phyloP scores from a whole-genome alignment of 1,284 basidiomycete species.

The Tylopilus orsonianus region DNA sequence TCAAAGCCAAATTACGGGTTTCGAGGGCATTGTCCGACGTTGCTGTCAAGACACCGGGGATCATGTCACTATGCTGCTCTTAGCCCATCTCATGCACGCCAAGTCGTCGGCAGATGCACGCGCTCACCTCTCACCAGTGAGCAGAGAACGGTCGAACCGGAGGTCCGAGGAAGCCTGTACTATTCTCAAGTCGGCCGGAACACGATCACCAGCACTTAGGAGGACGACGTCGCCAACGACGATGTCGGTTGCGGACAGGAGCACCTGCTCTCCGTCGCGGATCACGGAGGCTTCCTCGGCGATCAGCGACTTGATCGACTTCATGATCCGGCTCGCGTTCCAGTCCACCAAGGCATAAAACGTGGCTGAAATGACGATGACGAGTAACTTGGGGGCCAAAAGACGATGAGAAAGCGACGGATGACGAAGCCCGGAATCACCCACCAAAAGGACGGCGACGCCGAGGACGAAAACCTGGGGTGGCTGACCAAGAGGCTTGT shows the following conservation, averaged over 20 bases:
- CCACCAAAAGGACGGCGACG: conserved; percentile 73
- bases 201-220: conserved; percentile 72
- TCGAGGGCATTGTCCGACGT: conserved; percentile 60
- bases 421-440: conserved; percentile 40
- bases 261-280: conserved; percentile 61
- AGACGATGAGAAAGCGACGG: conserved; percentile 3
- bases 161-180: conserved; percentile 52
- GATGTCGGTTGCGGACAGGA: conserved; percentile 73
- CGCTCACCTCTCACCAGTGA: conserved; percentile 54
- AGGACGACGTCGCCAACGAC: conserved; percentile 80
- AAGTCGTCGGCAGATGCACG: not conserved
- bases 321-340: conserved; percentile 37
- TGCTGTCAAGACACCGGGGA: conserved; percentile 47
- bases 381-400: conserved; percentile 37
- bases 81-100: conserved; percentile 4
- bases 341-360: conserved; percentile 42
- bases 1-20: conserved; percentile 59
- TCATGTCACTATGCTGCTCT: conserved; percentile 41
- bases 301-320: conserved; percentile 38
- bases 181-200: conserved; percentile 81
- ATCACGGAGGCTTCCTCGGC: conserved; percentile 40
- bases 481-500: conserved; percentile 43
- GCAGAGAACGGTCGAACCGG: conserved; percentile 57
- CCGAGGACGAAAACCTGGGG: conserved; percentile 57
- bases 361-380: conserved; percentile 62